Conservation (phyloP, 805 yeast species). For the Kuraishia piskuri region DNA sequence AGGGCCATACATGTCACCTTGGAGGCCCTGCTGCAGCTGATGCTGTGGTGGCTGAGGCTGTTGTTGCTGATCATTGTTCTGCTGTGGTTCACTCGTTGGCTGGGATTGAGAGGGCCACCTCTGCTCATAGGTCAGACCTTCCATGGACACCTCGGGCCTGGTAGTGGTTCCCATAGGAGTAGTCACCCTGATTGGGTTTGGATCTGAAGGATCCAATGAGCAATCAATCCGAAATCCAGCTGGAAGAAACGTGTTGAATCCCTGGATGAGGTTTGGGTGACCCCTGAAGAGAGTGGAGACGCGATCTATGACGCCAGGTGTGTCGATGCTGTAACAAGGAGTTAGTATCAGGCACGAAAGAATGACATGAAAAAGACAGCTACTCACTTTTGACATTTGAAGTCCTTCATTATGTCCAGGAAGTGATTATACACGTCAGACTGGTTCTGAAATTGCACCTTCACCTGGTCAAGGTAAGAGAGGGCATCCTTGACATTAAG, state of each 20-base stretch:
- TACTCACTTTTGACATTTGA: conserved; percentile 78
- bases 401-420: conserved; percentile 97
- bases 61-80: conserved; percentile 18
- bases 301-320: conserved; percentile 97
- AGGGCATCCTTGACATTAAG: conserved; percentile 94
- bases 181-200: conserved; percentile 86
- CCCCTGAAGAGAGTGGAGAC: conserved; percentile 89
- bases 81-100: conserved; percentile 9
- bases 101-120: conserved; percentile 10
- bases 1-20: background rate
- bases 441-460: conserved; percentile 81
- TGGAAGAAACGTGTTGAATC: conserved; percentile 95
- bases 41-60: conserved; percentile 20
- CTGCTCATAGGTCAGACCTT: conserved; percentile 11
- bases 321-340: conserved; percentile 52
- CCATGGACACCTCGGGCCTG: conserved; percentile 40
- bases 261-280: conserved; percentile 89
- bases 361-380: conserved; percentile 1
- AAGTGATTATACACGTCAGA: conserved; percentile 96
- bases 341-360: conserved; percentile 14
- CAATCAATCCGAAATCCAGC: conserved; percentile 95
- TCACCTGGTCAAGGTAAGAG: conserved; percentile 91
- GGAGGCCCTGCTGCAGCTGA: conserved; percentile 11
- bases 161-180: conserved; percentile 90
- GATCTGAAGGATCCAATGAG: conserved; percentile 80